Evolutionary conservation across 768 basidiomycete genomes (phyloP), one percentile per base, ranked within the genome.

Genomic region (Lentinula edodes): DNA sequence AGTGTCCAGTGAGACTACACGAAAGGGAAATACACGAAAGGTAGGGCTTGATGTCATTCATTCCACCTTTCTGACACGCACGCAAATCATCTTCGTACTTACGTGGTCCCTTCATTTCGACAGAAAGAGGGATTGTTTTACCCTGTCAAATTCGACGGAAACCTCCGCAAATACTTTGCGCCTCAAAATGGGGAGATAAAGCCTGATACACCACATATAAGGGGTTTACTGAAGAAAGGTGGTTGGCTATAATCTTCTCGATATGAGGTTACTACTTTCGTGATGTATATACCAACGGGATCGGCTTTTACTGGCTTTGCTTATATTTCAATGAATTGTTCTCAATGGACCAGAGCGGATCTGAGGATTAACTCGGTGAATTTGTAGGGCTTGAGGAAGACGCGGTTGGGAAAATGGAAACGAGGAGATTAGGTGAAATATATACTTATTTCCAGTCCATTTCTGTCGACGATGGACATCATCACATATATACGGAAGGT

Each of bases 101-200:
- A 32, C 46, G 46, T 46, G 39, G 12, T 56, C 12, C 52, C 46
- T 18, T 58, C 51, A 35, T 58, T 53, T 45, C 1, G 7, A 45
- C 66, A 86, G 82, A 73, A 75, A 45, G 72, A 79, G 35, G 83
- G 83, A 23, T 69, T 85, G 20, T 84, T 78, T 64, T 88, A 83
- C 70, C 79, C 79, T 15, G 85, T 83, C 36, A 69, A 78, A 52
- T 86, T 81, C 61, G 72, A 76, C 52, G 71, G 68, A 60, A 78
- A 78, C 59, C 68, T 84, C 36, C 81, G 86, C 38, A 85, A 83
- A 68, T 85, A 83, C 68, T 83, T 85, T 67, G 79, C 86, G 2
- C 86, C 87, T 6, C 72, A 85, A 53, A 83, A 87, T 58, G 87
- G 86, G 16, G 85, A 87, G 63, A 79, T 88, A 59, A 89, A 88